phyloP scores from a whole-genome alignment of 352 stramenopile genomes.

The Phytophthora europaea region DNA sequence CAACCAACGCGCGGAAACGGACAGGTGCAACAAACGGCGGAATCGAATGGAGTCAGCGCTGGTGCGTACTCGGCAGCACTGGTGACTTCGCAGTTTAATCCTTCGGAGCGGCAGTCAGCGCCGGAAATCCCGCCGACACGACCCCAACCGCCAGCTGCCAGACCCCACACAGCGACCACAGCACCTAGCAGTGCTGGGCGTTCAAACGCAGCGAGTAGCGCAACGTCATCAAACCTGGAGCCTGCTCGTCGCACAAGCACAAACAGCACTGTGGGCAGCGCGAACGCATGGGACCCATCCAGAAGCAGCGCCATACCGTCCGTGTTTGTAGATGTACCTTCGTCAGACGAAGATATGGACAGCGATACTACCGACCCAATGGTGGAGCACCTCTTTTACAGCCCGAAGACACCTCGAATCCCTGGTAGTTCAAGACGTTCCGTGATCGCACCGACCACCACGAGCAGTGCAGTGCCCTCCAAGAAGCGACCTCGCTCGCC shows the following conservation, averaged over 20 bases:
- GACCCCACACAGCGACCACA: slow-evolving; percentile 5
- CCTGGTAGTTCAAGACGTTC: neutral
- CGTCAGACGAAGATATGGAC: slow-evolving; percentile 64
- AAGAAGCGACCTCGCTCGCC: slow-evolving; percentile 49
- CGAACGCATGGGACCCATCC: neutral
- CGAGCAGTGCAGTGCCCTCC: neutral
- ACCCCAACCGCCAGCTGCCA: slow-evolving; percentile 7
- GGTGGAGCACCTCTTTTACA: slow-evolving; percentile 84
- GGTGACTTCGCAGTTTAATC: slow-evolving; percentile 55
- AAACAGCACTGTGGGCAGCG: neutral
- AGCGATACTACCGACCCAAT: slow-evolving; percentile 81
- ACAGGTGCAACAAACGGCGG: slow-evolving; percentile 15
- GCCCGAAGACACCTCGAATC: slow-evolving; percentile 65
- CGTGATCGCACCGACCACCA: slow-evolving; percentile 1
- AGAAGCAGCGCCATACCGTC: slow-evolving; percentile 29
- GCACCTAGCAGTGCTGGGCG: neutral
- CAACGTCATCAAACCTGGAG: slow-evolving; percentile 1
- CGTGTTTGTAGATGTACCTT: slow-evolving; percentile 72
- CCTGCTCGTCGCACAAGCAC: slow-evolving; percentile 13
- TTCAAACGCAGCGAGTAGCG: slow-evolving; percentile 6
- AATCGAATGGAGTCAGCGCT: slow-evolving; percentile 29
- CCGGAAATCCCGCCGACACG: slow-evolving; percentile 1
- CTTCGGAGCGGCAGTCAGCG: slow-evolving; percentile 22
- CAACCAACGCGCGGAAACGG: slow-evolving; percentile 15
- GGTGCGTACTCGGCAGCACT: slow-evolving; percentile 73